These are phyloP conservation scores for Rhizopogon salebrosus DNA, from an alignment of 768 basidiomycete species.

Conservation along the genomic window DNA sequence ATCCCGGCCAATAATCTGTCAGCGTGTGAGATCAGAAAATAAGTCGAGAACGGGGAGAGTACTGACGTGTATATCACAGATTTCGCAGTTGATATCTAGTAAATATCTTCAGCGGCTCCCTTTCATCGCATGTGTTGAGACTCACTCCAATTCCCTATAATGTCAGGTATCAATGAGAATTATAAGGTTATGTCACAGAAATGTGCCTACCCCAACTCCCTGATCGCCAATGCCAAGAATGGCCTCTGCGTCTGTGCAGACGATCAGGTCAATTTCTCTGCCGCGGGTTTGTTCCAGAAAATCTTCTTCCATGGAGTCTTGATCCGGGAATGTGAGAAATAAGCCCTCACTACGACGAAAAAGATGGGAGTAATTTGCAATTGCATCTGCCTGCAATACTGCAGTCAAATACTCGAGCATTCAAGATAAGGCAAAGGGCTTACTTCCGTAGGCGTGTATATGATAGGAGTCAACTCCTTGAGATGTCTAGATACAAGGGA, in stretches of 20 bases:
- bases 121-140: neutral
- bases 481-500: constrained; percentile 54
- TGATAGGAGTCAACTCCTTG: constrained; percentile 55
- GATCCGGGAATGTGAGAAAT: constrained; percentile 57
- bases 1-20: constrained; percentile 61
- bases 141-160: constrained; percentile 48
- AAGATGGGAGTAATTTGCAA: constrained; percentile 78
- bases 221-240: constrained; percentile 77
- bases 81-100: constrained; percentile 71
- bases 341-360: constrained; percentile 78
- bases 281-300: constrained; percentile 64
- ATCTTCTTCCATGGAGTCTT: constrained; percentile 69
- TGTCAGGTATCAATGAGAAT: neutral
- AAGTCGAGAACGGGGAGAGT: neutral
- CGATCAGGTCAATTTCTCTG: constrained; percentile 67
- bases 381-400: constrained; percentile 67
- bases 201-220: constrained; percentile 57
- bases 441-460: constrained; percentile 82
- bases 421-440: constrained; percentile 10
- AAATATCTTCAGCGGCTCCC: neutral
- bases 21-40: neutral
- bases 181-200: constrained; percentile 18
- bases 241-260: constrained; percentile 81
- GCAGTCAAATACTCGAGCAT: neutral
- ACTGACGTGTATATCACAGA: constrained; percentile 69